phyloP scores from a whole-genome alignment of 2,329 filamentous ascomycete genomes.

The Metarhizium guizhouense region DNA sequence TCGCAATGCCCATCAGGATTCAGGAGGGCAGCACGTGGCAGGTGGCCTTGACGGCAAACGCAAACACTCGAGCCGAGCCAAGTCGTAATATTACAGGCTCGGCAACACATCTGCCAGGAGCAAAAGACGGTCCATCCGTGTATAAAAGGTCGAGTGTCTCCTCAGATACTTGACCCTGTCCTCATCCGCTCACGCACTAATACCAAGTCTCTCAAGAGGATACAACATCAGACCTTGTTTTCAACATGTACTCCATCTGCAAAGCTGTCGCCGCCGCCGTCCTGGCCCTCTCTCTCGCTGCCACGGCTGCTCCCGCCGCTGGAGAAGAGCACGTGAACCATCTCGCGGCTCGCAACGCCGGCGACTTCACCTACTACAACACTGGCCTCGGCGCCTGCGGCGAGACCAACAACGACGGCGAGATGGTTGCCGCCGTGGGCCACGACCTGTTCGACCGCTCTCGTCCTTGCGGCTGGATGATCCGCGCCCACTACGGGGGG shows the following conservation, averaged over 20 bases:
- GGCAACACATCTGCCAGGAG: too few relatives aligned
- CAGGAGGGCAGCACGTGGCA: too few relatives aligned
- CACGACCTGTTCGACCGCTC: conserved; percentile 53
- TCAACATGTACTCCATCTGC: background rate
- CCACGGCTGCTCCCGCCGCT: background rate
- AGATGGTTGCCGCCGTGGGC: conserved; percentile 59
- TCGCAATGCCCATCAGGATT: too few relatives aligned
- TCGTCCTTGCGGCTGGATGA: conserved; percentile 50
- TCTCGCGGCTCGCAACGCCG: background rate
- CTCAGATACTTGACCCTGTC: too few relatives aligned
- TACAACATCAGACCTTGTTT: background rate
- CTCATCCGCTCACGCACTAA: too few relatives aligned
- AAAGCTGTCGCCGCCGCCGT: background rate
- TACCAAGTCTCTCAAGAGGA: too few relatives aligned
- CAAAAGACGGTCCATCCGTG: too few relatives aligned
- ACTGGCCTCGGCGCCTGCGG: conserved; percentile 64
- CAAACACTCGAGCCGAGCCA: too few relatives aligned
- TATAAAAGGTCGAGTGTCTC: too few relatives aligned
- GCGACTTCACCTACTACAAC: conserved; percentile 44
- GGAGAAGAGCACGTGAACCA: background rate
- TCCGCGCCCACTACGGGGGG: conserved; percentile 47
- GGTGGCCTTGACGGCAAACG: too few relatives aligned
- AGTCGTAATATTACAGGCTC: too few relatives aligned
- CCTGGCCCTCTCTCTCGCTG: background rate
- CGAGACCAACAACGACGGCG: conserved; percentile 38